Conservation (phyloP, 495 filamentous ascomycete genomes). For the Trichoderma parareesei region DNA sequence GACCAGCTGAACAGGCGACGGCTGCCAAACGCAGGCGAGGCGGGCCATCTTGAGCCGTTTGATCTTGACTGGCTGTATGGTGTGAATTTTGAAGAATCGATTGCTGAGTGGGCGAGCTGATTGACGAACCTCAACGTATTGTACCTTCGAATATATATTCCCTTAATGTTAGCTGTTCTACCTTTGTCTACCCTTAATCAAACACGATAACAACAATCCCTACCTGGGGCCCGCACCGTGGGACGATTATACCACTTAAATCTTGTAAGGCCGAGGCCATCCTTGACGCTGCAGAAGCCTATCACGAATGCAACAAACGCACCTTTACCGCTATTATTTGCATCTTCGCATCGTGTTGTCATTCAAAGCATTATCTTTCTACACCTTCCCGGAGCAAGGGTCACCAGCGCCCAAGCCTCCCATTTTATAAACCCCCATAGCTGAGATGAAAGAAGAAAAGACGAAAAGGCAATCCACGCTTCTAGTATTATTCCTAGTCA, state of each 20-base stretch:
- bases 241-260: too few relatives aligned
- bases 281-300: too few relatives aligned
- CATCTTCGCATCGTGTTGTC: not conserved
- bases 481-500: slow-evolving; percentile 4
- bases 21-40: slow-evolving; percentile 14
- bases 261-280: too few relatives aligned
- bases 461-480: slow-evolving; percentile 1
- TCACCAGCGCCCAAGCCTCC: not conserved
- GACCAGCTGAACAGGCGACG: slow-evolving; percentile 18
- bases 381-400: not conserved
- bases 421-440: not conserved
- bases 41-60: slow-evolving; percentile 15
- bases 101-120: slow-evolving; percentile 15
- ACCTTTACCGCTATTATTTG: not conserved
- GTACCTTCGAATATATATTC: not conserved
- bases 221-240: too few relatives aligned
- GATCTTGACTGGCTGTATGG: slow-evolving; percentile 19
- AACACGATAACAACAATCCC: too few relatives aligned
- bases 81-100: slow-evolving; percentile 14
- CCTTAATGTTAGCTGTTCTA: not conserved
- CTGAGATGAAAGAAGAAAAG: not conserved
- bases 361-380: slow-evolving; percentile 8
- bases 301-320: not conserved
- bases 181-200: too few relatives aligned
- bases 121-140: not conserved